These are phyloP conservation scores for Athelia psychrophila DNA, from an alignment of 1,284 basidiomycete species.

Conservation along the genomic window DNA sequence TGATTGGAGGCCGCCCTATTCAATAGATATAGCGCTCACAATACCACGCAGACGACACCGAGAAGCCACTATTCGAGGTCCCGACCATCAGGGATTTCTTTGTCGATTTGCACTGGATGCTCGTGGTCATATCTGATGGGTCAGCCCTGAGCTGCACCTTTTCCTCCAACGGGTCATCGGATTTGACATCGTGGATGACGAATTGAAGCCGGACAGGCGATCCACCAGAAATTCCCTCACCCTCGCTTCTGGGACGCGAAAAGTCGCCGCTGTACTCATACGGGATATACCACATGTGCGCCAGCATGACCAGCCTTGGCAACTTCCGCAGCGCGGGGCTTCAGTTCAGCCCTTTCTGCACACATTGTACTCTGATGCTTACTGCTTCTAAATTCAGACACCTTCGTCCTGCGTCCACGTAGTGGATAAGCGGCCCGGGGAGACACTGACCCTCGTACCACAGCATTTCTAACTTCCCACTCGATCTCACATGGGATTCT, in stretches of 20 bases:
- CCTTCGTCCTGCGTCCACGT: constrained; percentile 96
- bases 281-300: constrained; percentile 98
- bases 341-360: constrained; percentile 63
- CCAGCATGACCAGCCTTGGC: constrained; percentile 94
- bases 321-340: constrained; percentile 89
- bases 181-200: constrained; percentile 98
- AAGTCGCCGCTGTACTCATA: constrained; percentile 95
- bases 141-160: constrained; percentile 92
- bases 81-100: constrained; percentile 95
- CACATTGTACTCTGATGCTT: not conserved
- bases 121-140: constrained; percentile 87
- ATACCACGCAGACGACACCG: constrained; percentile 23
- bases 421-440: constrained; percentile 99
- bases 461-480: constrained; percentile 94
- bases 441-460: constrained; percentile 95
- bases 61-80: constrained; percentile 71
- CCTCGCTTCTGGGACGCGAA: constrained; percentile 88
- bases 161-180: constrained; percentile 96
- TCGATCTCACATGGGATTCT: constrained; percentile 99
- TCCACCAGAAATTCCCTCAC: constrained; percentile 95
- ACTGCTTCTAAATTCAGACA: constrained; percentile 51
- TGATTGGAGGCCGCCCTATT: constrained; percentile 29
- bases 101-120: constrained; percentile 90
- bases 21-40: not conserved
- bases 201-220: constrained; percentile 89